phyloP scores from a whole-genome alignment of 176 grass and related monocot species.

The Hsuehochloa calcarea region DNA sequence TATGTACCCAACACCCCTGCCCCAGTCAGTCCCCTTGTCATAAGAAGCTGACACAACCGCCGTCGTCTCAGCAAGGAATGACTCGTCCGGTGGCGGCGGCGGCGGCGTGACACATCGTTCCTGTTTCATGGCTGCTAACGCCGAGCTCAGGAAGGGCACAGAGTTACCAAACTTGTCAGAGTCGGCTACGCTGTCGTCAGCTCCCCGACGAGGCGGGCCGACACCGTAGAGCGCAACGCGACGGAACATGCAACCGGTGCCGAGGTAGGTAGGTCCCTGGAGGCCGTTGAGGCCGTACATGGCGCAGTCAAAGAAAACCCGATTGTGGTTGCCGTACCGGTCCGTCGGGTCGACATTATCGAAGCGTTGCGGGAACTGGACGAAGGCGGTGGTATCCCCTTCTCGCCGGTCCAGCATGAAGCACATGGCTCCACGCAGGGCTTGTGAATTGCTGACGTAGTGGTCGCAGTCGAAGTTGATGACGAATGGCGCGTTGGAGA shows the following conservation, averaged over 20 bases:
- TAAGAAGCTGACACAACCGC: slow-evolving; percentile 11
- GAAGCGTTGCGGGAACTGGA: slow-evolving; percentile 78
- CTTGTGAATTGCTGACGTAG: slow-evolving; percentile 43
- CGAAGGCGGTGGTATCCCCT: slow-evolving; percentile 65
- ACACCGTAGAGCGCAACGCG: slow-evolving; percentile 31
- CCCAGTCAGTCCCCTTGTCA: slow-evolving; percentile 18
- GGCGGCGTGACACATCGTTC: neutral
- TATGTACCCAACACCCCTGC: slow-evolving; percentile 12
- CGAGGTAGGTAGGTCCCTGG: slow-evolving; percentile 39
- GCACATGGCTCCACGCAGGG: slow-evolving; percentile 29
- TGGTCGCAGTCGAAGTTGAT: slow-evolving; percentile 56
- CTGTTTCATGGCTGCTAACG: neutral
- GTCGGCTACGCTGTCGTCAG: neutral
- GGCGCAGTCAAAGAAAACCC: slow-evolving; percentile 79
- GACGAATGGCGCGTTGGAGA: slow-evolving; percentile 51
- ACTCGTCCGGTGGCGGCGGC: neutral
- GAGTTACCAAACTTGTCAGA: neutral
- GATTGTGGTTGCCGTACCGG: slow-evolving; percentile 79
- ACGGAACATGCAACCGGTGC: slow-evolving; percentile 47
- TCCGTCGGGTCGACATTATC: slow-evolving; percentile 76
- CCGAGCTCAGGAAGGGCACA: neutral
- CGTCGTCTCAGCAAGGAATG: neutral
- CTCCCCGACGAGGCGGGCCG: neutral
- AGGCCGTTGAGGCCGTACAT: slow-evolving; percentile 67
- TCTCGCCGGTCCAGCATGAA: slow-evolving; percentile 48